Conservation (phyloP, 768 basidiomycete species). For the Psilocybe sp. region DNA sequence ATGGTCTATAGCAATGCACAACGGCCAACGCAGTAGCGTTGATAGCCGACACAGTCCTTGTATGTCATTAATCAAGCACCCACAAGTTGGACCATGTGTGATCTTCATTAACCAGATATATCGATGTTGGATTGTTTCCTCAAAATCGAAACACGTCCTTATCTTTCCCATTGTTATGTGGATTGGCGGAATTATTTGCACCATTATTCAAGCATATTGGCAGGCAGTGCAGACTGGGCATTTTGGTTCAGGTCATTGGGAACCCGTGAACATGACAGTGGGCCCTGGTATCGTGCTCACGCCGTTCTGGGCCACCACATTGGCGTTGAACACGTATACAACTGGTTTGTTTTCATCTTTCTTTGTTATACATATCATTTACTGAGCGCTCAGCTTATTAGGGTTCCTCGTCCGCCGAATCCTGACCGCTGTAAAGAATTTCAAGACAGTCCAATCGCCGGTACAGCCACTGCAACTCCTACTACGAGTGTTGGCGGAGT, state of each 20-base stretch:
- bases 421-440: too few relatives aligned
- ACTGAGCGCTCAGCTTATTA: too few relatives aligned
- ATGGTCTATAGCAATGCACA: too few relatives aligned
- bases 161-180: neutral
- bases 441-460: too few relatives aligned
- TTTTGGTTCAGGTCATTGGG: neutral
- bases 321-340: slow-evolving; percentile 3
- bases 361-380: too few relatives aligned
- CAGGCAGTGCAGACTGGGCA: slow-evolving; percentile 3
- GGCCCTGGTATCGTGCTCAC: slow-evolving; percentile 5
- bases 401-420: too few relatives aligned
- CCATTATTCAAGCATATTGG: slow-evolving; percentile 7
- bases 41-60: slow-evolving; percentile 2
- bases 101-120: neutral
- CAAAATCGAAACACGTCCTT: neutral
- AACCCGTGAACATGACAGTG: slow-evolving; percentile 6
- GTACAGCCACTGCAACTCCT: too few relatives aligned
- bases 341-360: neutral
- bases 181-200: slow-evolving; percentile 4
- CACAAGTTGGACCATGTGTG: too few relatives aligned
- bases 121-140: slow-evolving; percentile 5
- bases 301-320: slow-evolving; percentile 3
- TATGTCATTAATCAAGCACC: neutral
- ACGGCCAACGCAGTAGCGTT: too few relatives aligned
- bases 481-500: too few relatives aligned